Percentiles rank a stretch among this genome's conserved stretches.
Conservation (phyloP, 1,284 basidiomycete species). For the Trichosporon sp. region DNA sequence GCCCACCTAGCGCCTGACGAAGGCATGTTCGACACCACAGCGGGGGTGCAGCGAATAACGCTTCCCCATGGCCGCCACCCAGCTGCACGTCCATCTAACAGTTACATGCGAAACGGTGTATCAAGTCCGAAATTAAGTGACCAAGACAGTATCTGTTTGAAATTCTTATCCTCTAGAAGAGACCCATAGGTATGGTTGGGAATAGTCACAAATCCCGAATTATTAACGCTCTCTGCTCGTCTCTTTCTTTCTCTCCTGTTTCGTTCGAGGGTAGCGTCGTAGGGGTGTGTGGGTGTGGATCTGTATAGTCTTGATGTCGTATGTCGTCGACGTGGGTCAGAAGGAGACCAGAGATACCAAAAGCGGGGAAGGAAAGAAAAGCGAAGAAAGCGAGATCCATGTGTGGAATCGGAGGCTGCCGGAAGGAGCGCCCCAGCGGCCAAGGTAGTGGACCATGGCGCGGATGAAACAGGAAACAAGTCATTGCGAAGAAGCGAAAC, state of each 20-base stretch:
- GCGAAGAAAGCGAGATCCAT: not conserved
- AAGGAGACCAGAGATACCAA: conserved; percentile 11
- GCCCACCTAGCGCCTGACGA: too few relatives aligned
- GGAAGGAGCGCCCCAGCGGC: too few relatives aligned
- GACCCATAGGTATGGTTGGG: too few relatives aligned
- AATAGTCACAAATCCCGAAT: not conserved
- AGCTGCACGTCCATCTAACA: not conserved
- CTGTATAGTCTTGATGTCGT: not conserved
- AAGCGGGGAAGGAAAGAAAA: not conserved
- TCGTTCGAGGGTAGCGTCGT: not conserved
- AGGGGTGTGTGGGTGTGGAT: not conserved
- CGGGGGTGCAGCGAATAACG: too few relatives aligned
- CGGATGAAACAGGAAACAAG: not conserved
- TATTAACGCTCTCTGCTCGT: not conserved
- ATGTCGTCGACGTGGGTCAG: not conserved
- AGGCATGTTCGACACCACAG: too few relatives aligned
- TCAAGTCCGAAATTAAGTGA: conserved; percentile 1
- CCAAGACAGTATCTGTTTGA: not conserved
- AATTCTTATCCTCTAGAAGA: conserved; percentile 6
- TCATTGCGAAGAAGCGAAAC: not conserved
- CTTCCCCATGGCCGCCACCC: not conserved
- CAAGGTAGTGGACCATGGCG: not conserved
- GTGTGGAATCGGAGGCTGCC: not conserved
- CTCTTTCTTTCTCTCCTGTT: not conserved
- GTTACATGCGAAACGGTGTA: conserved; percentile 11